Evolutionary conservation across 495 filamentous ascomycete species (phyloP).

Genomic region (Parathielavia hyrcaniae): DNA sequence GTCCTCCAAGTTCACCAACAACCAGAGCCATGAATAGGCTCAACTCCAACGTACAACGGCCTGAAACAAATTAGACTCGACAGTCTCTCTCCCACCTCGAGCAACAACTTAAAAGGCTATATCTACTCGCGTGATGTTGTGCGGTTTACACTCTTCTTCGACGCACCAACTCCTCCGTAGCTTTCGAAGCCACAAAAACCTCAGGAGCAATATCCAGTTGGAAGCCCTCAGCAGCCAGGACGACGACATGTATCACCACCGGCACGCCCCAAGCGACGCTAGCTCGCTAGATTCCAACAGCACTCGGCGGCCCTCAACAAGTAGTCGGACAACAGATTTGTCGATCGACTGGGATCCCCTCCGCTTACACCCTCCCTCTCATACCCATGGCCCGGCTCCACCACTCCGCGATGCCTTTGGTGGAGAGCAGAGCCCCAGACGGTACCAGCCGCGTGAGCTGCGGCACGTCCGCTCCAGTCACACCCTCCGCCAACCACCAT

Average conservation of each 20-base stretch:
- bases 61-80: background rate
- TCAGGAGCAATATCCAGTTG: slow-evolving; percentile 8
- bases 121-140: slow-evolving; percentile 22
- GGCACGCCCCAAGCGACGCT: slow-evolving; percentile 23
- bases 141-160: slow-evolving; percentile 16
- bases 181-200: slow-evolving; percentile 31
- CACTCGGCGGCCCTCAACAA: slow-evolving; percentile 23
- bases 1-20: background rate
- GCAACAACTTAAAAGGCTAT: background rate
- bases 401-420: slow-evolving; percentile 14
- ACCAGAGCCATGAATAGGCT: slow-evolving; percentile 5
- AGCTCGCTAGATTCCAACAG: slow-evolving; percentile 26
- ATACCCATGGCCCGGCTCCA: slow-evolving; percentile 16
- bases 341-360: slow-evolving; percentile 35
- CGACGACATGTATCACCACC: slow-evolving; percentile 17
- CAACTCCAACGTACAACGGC: background rate
- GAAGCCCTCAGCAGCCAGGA: background rate
- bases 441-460: slow-evolving; percentile 21
- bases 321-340: slow-evolving; percentile 22
- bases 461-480: slow-evolving; percentile 24
- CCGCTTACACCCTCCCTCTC: slow-evolving; percentile 27
- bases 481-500: slow-evolving; percentile 9
- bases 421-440: slow-evolving; percentile 9
- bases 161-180: slow-evolving; percentile 26
- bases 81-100: background rate